These are phyloP conservation scores for Abrus precatorius DNA, from an alignment of 306 rosid species.

Conservation along the genomic window DNA sequence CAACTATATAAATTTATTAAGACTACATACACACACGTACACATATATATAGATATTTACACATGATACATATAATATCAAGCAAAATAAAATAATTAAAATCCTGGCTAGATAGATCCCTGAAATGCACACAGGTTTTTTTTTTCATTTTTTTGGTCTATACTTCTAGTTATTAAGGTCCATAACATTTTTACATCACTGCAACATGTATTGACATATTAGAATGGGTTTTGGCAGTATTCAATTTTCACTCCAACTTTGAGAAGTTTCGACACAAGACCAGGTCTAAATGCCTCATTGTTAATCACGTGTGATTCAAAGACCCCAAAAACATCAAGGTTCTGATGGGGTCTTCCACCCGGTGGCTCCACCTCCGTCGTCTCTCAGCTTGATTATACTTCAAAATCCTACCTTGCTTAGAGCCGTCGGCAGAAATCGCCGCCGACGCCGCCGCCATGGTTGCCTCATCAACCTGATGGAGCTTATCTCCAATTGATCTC, in stretches of 20 bases:
- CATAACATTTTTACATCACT: conserved; percentile 36
- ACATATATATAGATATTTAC: too few species aligned
- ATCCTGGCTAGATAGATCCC: too few species aligned
- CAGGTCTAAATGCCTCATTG: neutral
- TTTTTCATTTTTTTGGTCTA: neutral
- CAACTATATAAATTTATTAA: too few species aligned
- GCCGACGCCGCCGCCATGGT: neutral
- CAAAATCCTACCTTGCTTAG: conserved; percentile 40
- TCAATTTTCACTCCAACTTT: conserved; percentile 7
- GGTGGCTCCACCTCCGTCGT: conserved; percentile 44
- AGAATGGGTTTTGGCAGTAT: too few species aligned
- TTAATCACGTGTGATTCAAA: conserved; percentile 51
- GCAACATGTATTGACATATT: neutral
- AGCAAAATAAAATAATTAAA: too few species aligned
- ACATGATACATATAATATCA: too few species aligned
- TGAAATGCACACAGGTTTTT: too few species aligned
- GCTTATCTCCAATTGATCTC: conserved; percentile 45
- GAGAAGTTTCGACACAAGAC: neutral
- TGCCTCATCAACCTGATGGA: conserved; percentile 41
- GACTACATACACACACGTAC: too few species aligned
- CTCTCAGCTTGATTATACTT: conserved; percentile 32
- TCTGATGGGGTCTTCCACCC: conserved; percentile 53
- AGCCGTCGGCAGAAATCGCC: neutral
- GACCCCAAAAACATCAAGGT: conserved; percentile 62
- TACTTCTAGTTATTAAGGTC: neutral